Evolutionary conservation across 1,284 basidiomycete genomes (phyloP), one percentile per base, ranked within the genome.

Genomic region (Somion occarium): DNA sequence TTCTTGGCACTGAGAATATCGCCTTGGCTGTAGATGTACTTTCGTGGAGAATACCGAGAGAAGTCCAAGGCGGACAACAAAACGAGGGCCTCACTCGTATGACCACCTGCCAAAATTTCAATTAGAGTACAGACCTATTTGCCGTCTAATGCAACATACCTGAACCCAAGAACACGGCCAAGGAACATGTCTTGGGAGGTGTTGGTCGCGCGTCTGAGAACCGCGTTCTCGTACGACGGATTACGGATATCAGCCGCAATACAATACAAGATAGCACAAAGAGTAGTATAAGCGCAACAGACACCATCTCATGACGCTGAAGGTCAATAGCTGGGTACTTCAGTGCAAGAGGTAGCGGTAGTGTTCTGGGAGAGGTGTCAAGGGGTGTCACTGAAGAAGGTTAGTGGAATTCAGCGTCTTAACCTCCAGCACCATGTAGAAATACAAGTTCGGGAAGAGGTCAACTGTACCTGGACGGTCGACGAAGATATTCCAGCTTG

Each of bases 11-110:
- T 95, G 56, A 98, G 77, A 22, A 66, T 62, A 68, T 99, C 96
- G 1, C 89, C 93, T 50, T 88, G 76, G 55, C 89, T 88, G 60
- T 93, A 72, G 51, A 98, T 78, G 64, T 98, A 99, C 25, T 77
- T 82, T 46, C 96, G 76, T 12, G 82, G 85, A 1, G 73, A 73
- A 68, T 96, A 98, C 44, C 88, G 82, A 15, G 73, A 62, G 51
- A 87, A 85, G 63, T 96, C 85, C 38, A 99, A 70, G 3, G 85
- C 73, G 2, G 85, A 85, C n/a, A 91, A 59, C 18, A 99, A 75
- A 24, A 79, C 73, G 48, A 96, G 69, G 54, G 90, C 87, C 74
- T 99, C 97, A 56, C 82, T 85, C 4, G 95, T 98, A 69, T 99
- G 97, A 0, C 97, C 97, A 25, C 97, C 96, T 95, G 59, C 30